Base-by-base conservation (phyloP, 345 rosid species). In the Gynandropsis gynandra region DNA sequence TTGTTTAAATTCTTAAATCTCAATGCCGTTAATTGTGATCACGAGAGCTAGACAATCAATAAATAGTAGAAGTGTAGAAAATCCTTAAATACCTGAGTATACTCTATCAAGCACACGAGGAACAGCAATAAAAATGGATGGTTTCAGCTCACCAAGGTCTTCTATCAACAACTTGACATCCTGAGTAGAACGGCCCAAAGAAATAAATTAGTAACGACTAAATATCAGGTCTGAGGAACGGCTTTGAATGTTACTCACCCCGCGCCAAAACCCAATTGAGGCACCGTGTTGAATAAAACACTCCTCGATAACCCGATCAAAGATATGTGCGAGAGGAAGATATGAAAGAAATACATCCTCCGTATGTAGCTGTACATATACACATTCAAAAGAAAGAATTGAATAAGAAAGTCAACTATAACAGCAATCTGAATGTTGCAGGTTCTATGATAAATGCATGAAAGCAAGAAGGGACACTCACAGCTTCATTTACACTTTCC, bases 291-390 rank as follows among this genome's bases (percentile, higher is more conserved):
- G 71, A 61, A 93, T 83, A 68, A 88, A 83, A 33, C 74, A 62
- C 71, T 93, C 99, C 64, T 93, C 99, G 56, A 93, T 81, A 55
- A 78, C 89, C 38, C 97, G 83, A 67, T 93, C 99, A 66, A 93
- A 93, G 58, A 93, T 88, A 61, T 93, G 99, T 0, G 97, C 99
- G 54, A 93, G 86, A 50, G 99, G 99, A 75, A 93, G 99, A 68
- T 79, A 93, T 29, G 99, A 93, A 70, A 85, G 74, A 60, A 69
- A 85, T 9, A 93, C 85, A 71, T 88, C 98, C 66, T 75, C 67
- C 39, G 42, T 16, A 15, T 82, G 63, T 69, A 87, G 62, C 98
- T 92, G 79, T 47, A 51, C 42, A 49, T 69, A 44, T 54, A 21
- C 47, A 71, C n/a, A 64, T 15, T 15, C 10, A 50, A 65, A 54